Base-by-base conservation (phyloP, 805 yeast genomes). In the Saccharomyces mikatae region DNA sequence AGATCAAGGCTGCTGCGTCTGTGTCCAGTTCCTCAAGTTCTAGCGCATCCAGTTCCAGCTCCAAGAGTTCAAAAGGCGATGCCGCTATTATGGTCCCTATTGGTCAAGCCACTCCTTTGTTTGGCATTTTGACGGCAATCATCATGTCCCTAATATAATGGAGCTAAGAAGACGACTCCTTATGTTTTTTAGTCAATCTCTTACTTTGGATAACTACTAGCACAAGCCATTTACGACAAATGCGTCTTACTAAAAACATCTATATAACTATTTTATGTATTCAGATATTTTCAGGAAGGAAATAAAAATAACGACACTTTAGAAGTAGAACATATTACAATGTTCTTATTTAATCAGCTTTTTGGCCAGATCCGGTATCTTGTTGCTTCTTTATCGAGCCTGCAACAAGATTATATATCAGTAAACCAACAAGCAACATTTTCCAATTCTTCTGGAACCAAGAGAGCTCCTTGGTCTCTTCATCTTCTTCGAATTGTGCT, bases 361-460 rank as follows among this genome's bases (percentile, higher is more conserved):
- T 49, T 50, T 36, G 36, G 17, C 32, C 41, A 48, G 32, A n/a
- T 48, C 17, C 17, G 27, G n/a, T 17, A 29, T 28, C 36, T 47
- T 36, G 36, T 49, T 49, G 41, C 24, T 54, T 36, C 46, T 24
- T 30, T 22, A 29, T 10, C 1, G 21, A 21, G 4, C 49, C 48
- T 32, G 50, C 47, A 13, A 60, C 46, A 10, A 54, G 17, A 46
- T 62, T 64, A 51, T 63, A 67, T 1, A 64, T 41, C 0, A 67
- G 54, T 5, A 66, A 47, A 5, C 70, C 71, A 24, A 69, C 51
- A 11, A 64, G 53, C 1, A 69, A 29, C 52, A 56, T 54, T 53
- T 63, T 67, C 72, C 72, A 69, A 56, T 67, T 67, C 52, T 66
- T 64, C 49, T 62, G 65, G 22, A 67, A 36, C 63, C 67, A 69